Percentiles rank a stretch among this genome's conserved stretches.
These are phyloP conservation scores for Hygrocybe coccinea DNA, from an alignment of 768 basidiomycete genomes.

Conservation along the genomic window DNA sequence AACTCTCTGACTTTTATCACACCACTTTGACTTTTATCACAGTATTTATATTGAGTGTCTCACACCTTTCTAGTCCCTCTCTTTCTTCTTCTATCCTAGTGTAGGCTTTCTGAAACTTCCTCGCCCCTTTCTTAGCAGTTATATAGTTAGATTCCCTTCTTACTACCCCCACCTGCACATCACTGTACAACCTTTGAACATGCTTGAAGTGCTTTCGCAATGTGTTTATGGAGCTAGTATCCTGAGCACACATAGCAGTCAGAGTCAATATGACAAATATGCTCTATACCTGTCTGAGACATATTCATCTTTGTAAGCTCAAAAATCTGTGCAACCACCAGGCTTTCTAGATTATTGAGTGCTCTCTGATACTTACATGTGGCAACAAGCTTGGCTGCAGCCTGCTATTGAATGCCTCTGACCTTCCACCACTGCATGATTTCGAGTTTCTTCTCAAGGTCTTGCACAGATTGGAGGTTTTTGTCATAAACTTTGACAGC, in stretches of 20 bases:
- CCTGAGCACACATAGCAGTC: slow-evolving; percentile 13
- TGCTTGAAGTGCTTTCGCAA: slow-evolving; percentile 20
- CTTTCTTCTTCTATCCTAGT: too few species aligned
- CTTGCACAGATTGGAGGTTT: too few species aligned
- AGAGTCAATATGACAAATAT: too few species aligned
- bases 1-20: too few species aligned
- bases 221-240: slow-evolving; percentile 26
- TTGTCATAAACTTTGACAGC: neutral
- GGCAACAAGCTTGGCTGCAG: slow-evolving; percentile 7
- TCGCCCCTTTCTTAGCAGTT: too few species aligned
- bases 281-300: slow-evolving; percentile 21
- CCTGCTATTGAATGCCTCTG: slow-evolving; percentile 6
- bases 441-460: neutral
- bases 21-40: too few species aligned
- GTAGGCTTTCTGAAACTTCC: too few species aligned
- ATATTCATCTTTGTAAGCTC: slow-evolving; percentile 21
- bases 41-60: too few species aligned
- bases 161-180: too few species aligned
- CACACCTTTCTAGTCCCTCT: too few species aligned
- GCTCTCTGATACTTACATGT: slow-evolving; percentile 12
- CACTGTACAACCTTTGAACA: slow-evolving; percentile 20
- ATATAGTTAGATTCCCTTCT: too few species aligned
- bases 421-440: neutral
- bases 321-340: slow-evolving; percentile 22
- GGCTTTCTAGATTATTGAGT: slow-evolving; percentile 19